Evolutionary conservation across 78 protist species (phyloP).

Genomic region (Speleostelium caveatum): DNA sequence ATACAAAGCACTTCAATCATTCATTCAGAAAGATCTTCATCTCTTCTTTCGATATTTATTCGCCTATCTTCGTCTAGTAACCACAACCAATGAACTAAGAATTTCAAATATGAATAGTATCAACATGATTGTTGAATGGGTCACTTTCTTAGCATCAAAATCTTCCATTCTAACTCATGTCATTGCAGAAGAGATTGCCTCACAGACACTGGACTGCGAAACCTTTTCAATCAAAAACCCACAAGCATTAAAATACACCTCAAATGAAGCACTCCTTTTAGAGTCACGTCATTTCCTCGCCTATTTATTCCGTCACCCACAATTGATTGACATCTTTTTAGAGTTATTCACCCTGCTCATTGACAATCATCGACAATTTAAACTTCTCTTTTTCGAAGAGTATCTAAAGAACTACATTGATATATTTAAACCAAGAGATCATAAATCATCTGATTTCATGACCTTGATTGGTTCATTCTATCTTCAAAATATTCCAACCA

Average conservation of each 20-base stretch:
- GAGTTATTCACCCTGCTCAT: constrained; percentile 42
- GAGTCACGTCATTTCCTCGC: constrained; percentile 54
- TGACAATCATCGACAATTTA: constrained; percentile 52
- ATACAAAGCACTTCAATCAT: background rate
- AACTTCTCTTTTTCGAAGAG: constrained; percentile 48
- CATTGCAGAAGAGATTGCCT: constrained; percentile 51
- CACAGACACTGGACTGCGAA: constrained; percentile 9
- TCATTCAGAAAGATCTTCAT: constrained; percentile 50
- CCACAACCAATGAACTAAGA: background rate
- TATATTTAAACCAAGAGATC: constrained; percentile 63
- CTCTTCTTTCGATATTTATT: constrained; percentile 57
- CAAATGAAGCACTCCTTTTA: constrained; percentile 18
- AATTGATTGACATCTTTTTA: constrained; percentile 3
- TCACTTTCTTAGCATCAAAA: constrained; percentile 18
- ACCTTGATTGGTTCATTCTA: constrained; percentile 15
- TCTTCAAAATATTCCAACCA: constrained; percentile 2
- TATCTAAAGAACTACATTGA: constrained; percentile 57
- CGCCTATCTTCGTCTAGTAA: constrained; percentile 9
- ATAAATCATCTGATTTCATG: constrained; percentile 11
- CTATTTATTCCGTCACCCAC: constrained; percentile 2
- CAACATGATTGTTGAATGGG: constrained; percentile 19
- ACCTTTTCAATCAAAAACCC: constrained; percentile 21
- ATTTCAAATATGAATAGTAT: constrained; percentile 3
- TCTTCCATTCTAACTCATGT: constrained; percentile 59
- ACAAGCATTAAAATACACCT: background rate